These are phyloP conservation scores for Blastobotrys raffinosifermentans DNA, from an alignment of 1,139 yeast genomes.

Conservation along the genomic window DNA sequence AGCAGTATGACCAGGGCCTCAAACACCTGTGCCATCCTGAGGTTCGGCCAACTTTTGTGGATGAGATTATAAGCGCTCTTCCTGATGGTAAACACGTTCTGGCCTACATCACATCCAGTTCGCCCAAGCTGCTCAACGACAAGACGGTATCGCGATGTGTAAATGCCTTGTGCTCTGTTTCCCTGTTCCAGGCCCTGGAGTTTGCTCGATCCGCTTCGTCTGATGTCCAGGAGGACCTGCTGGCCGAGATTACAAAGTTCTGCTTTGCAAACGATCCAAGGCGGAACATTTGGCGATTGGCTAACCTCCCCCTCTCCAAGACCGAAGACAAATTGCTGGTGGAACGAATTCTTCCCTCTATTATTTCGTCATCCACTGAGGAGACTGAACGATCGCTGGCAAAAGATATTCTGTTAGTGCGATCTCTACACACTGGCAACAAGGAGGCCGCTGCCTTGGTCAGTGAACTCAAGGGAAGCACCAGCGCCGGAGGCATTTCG, in stretches of 20 bases:
- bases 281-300: slow-evolving; percentile 20
- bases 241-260: slow-evolving; percentile 15
- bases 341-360: slow-evolving; percentile 14
- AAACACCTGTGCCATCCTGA: slow-evolving; percentile 22
- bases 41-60: slow-evolving; percentile 20
- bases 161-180: slow-evolving; percentile 17
- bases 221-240: slow-evolving; percentile 11
- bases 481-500: slow-evolving; percentile 9
- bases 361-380: slow-evolving; percentile 12
- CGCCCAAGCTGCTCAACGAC: slow-evolving; percentile 15
- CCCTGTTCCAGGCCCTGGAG: slow-evolving; percentile 19
- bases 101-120: slow-evolving; percentile 19
- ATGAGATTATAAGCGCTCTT: slow-evolving; percentile 17
- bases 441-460: slow-evolving; percentile 15
- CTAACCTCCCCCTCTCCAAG: slow-evolving; percentile 21
- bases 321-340: slow-evolving; percentile 15
- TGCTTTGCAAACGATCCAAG: slow-evolving; percentile 9
- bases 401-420: slow-evolving; percentile 22
- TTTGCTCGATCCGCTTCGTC: slow-evolving; percentile 22
- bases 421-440: slow-evolving; percentile 22
- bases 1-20: slow-evolving; percentile 18
- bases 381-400: slow-evolving; percentile 15
- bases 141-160: slow-evolving; percentile 18
- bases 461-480: slow-evolving; percentile 9
- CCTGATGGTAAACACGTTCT: slow-evolving; percentile 9